A percentile compares a stretch with the other conserved stretches of the same genome.
phyloP scores from a whole-genome alignment of 352 stramenopile species.

The Phytophthora ohioensis region DNA sequence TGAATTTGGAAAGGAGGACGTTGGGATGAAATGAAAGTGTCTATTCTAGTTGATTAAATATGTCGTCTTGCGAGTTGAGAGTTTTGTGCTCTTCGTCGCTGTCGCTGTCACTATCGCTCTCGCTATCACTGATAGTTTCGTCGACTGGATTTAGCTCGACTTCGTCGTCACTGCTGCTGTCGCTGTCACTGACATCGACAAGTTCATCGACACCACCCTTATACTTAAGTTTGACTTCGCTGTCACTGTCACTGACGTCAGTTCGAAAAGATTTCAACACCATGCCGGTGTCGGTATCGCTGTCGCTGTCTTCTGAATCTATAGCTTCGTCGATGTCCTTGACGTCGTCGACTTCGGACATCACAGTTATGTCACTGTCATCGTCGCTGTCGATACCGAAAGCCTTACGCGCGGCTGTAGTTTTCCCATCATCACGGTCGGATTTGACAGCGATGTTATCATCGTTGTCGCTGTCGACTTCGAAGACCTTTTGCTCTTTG shows the following conservation, averaged over 20 bases:
- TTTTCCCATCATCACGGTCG: slow-evolving; percentile 1
- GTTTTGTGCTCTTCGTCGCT: slow-evolving; percentile 10
- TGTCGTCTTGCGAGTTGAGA: slow-evolving; percentile 13
- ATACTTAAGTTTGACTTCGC: neutral
- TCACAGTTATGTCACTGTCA: slow-evolving; percentile 12
- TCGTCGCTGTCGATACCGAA: slow-evolving; percentile 10
- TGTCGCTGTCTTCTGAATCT: slow-evolving; percentile 2
- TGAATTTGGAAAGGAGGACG: neutral
- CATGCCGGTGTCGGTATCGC: neutral
- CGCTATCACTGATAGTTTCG: slow-evolving; percentile 10
- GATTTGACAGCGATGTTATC: neutral
- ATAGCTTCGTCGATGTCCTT: neutral
- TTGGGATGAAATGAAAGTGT: neutral
- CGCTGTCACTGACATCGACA: neutral
- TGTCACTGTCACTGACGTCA: slow-evolving; percentile 3
- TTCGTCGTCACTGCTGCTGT: neutral
- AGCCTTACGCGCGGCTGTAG: slow-evolving; percentile 4
- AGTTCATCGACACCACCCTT: neutral
- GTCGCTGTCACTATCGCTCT: slow-evolving; percentile 10
- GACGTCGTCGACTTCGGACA: slow-evolving; percentile 11
- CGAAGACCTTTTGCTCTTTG: slow-evolving; percentile 14
- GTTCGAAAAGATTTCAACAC: neutral
- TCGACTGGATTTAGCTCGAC: neutral
- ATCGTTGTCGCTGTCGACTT: slow-evolving; percentile 3
- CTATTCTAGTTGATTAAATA: slow-evolving; percentile 42